Evolutionary conservation across 176 grass and related monocot genomes (phyloP).

Genomic region (Tillandsia leiboldiana): DNA sequence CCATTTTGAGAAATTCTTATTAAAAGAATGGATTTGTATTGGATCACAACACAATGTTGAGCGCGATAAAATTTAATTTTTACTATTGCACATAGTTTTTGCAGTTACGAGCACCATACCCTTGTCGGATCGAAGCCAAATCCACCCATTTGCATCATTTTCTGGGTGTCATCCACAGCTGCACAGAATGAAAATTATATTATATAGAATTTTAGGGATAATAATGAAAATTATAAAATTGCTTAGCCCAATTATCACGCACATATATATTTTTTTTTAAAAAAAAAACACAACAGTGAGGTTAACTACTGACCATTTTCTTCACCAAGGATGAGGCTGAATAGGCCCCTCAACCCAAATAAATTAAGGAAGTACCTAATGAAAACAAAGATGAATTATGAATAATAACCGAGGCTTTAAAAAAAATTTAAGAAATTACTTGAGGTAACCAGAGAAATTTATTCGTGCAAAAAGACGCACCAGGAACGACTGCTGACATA

Average conservation of each 20-base stretch:
- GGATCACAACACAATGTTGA: too few species aligned
- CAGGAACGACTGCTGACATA: constrained; percentile 99
- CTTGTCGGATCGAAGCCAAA: constrained; percentile 73
- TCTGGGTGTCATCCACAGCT: constrained; percentile 81
- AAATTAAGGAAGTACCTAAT: constrained; percentile 99
- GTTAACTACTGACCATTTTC: constrained; percentile 63
- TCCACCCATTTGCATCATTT: constrained; percentile 97
- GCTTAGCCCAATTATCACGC: neutral
- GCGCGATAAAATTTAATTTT: neutral
- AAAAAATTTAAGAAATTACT: constrained; percentile 5
- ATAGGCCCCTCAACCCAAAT: constrained; percentile 94
- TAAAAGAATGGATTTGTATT: too few species aligned
- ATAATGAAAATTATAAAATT: neutral
- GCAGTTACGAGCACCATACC: constrained; percentile 25
- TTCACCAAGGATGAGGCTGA: constrained; percentile 95
- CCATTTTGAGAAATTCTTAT: too few species aligned
- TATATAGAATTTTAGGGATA: neutral
- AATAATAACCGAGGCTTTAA: neutral
- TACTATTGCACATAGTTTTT: neutral
- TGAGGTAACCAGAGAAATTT: neutral
- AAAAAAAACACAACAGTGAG: neutral
- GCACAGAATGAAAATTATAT: constrained; percentile 5
- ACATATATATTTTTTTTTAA: neutral
- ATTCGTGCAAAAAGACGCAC: constrained; percentile 25
- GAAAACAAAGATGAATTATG: constrained; percentile 20